Evolutionary conservation across 805 yeast species (phyloP).

Genomic region (Myxozyma udenii): DNA sequence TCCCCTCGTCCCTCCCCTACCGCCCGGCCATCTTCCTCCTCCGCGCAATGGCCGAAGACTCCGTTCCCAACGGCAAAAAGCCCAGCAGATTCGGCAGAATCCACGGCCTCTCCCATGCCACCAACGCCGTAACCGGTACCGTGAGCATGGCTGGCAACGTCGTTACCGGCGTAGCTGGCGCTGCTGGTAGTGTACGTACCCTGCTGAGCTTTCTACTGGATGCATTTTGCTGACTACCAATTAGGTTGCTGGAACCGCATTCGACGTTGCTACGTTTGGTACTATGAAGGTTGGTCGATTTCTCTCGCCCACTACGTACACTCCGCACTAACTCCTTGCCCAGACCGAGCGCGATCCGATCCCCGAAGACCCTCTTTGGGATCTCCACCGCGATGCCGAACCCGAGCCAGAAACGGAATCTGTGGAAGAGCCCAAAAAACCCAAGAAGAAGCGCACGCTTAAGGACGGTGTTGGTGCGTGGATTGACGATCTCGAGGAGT

Average conservation of each 20-base stretch:
- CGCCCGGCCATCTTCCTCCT: neutral
- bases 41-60: neutral
- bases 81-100: slow-evolving; percentile 12
- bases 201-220: neutral
- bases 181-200: slow-evolving; percentile 9
- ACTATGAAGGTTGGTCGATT: slow-evolving; percentile 6
- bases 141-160: slow-evolving; percentile 13
- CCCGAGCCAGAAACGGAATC: neutral
- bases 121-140: slow-evolving; percentile 7
- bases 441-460: slow-evolving; percentile 1
- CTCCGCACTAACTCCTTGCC: neutral
- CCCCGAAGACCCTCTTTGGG: slow-evolving; percentile 22
- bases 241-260: slow-evolving; percentile 24
- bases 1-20: neutral
- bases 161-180: slow-evolving; percentile 1
- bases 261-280: slow-evolving; percentile 22
- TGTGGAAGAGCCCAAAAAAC: neutral
- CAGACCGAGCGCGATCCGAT: slow-evolving; percentile 19
- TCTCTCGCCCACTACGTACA: neutral
- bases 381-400: slow-evolving; percentile 17
- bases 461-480: slow-evolving; percentile 13
- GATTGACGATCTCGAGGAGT: slow-evolving; percentile 16
- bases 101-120: slow-evolving; percentile 12
- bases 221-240: neutral
- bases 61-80: slow-evolving; percentile 3